Evolutionary conservation across 352 stramenopile species (phyloP), one percentile per base, ranked within the genome.

Genomic region (Globisporangium irregulare): DNA sequence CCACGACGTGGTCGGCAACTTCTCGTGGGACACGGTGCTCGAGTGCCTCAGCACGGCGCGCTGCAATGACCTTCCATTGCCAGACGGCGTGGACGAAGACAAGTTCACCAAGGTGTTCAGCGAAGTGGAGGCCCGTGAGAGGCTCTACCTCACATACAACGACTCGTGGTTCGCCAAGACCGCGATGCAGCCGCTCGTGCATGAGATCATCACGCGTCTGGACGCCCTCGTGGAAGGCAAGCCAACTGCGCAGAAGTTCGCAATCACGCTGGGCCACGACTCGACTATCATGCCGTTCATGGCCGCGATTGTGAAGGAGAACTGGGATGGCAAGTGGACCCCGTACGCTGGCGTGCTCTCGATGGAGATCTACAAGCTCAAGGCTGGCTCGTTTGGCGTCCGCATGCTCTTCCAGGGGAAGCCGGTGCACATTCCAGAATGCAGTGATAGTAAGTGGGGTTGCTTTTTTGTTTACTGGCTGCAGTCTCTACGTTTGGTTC

Each of bases 231-330:
- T 94, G 24, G 78, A 85, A 18, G 80, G 72, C 1, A 43, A 69
- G 3, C 29, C 73, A 6, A 63, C 78, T 14, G 76, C 79, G 3
- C 80, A 77, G 51, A 92, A 89, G 66, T 70, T 95, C 12, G 79
- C 82, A 34, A 78, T 95, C 55, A 93, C 85, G 0, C 91, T 95
- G 79, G 86, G 74, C 12, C 88, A 95, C 54, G 88, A 95, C 73
- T 94, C 86, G 71, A 95, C 88, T 3, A 81, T 95, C 69, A 95
- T 95, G 86, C 88, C 88, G 18, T 85, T 95, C 54, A 67, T 95
- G 34, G 85, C 88, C 32, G 80, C 82, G 12, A 75, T 90, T 34
- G 75, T 87, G 51, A 87, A 84, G 41, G 66, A 89, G 15, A 88
- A 92, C 27, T 95, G 88, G 88, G 80, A 93, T 55, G 81, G 84